Percentiles rank a stretch among this genome's conserved stretches.
Conservation (phyloP, 2,329 filamentous ascomycete genomes). For the Ophiostoma sp. region DNA sequence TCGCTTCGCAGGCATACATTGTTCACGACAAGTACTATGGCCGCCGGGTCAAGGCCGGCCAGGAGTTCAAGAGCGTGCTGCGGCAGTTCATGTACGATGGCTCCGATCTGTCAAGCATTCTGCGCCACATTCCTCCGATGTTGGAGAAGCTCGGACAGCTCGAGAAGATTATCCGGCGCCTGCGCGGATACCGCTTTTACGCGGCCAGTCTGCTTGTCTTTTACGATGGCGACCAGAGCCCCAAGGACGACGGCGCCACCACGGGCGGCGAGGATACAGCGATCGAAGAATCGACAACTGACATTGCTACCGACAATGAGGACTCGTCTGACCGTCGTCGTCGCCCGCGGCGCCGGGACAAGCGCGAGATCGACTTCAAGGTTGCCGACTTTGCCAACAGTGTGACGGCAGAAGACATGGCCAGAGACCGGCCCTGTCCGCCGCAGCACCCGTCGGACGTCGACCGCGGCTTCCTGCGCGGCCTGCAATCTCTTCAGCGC, state of each 20-base stretch:
- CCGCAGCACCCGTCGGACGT: constrained; percentile 74
- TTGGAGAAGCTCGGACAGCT: constrained; percentile 76
- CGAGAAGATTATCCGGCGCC: constrained; percentile 71
- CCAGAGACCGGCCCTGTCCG: constrained; percentile 62
- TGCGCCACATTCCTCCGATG: constrained; percentile 81
- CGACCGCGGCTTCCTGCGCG: constrained; percentile 83
- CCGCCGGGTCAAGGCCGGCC: constrained; percentile 76
- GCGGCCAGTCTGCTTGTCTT: constrained; percentile 91
- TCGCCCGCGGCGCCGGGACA: constrained; percentile 35
- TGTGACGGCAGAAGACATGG: constrained; percentile 76
- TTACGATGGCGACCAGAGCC: constrained; percentile 75
- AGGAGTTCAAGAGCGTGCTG: constrained; percentile 82
- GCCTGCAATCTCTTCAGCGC: constrained; percentile 67
- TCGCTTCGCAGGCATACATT: constrained; percentile 72
- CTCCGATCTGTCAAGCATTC: constrained; percentile 69
- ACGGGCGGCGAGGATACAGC: constrained; percentile 50
- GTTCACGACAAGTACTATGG: constrained; percentile 99
- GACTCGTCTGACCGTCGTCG: constrained; percentile 33
- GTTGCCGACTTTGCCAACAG: constrained; percentile 99
- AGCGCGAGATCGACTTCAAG: constrained; percentile 76
- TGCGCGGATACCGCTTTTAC: constrained; percentile 89
- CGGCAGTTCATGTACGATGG: constrained; percentile 90
- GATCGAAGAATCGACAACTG: constrained; percentile 53
- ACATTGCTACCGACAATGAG: constrained; percentile 54
- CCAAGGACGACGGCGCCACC: constrained; percentile 31